Conservation (phyloP, 2,329 filamentous ascomycete genomes). For the Fusarium verrucosum region DNA sequence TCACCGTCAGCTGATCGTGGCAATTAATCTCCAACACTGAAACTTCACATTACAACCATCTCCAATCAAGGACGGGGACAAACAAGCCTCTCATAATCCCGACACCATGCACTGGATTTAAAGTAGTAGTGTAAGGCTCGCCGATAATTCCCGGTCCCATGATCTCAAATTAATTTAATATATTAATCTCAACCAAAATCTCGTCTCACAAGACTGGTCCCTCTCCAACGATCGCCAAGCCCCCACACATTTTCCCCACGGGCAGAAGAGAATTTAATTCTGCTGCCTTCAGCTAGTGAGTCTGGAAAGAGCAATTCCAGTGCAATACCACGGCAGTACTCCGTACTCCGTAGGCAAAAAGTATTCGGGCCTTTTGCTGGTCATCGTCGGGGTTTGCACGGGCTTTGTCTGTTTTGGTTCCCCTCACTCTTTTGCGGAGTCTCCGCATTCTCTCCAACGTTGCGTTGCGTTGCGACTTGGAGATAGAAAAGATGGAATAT, state of each 20-base stretch:
- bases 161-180: neutral
- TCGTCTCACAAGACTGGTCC: too few species aligned
- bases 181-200: too few species aligned
- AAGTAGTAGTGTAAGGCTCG: neutral
- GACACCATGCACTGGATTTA: neutral
- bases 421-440: conserved; percentile 30
- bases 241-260: conserved; percentile 21
- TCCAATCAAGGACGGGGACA: neutral
- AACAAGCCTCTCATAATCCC: neutral
- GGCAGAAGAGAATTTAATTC: conserved; percentile 7
- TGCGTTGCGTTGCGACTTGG: neutral
- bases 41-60: neutral
- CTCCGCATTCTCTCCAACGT: conserved; percentile 37
- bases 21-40: neutral
- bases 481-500: neutral
- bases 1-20: neutral
- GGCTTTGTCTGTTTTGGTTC: neutral
- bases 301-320: neutral
- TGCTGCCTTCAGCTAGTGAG: conserved; percentile 7
- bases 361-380: conserved; percentile 22
- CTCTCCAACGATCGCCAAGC: neutral
- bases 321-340: neutral
- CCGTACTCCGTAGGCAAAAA: too few species aligned
- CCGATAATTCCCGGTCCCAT: conserved; percentile 1
- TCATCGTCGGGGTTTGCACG: conserved; percentile 1